phyloP scores from a whole-genome alignment of 768 basidiomycete genomes.

The Collybiopsis confluens region DNA sequence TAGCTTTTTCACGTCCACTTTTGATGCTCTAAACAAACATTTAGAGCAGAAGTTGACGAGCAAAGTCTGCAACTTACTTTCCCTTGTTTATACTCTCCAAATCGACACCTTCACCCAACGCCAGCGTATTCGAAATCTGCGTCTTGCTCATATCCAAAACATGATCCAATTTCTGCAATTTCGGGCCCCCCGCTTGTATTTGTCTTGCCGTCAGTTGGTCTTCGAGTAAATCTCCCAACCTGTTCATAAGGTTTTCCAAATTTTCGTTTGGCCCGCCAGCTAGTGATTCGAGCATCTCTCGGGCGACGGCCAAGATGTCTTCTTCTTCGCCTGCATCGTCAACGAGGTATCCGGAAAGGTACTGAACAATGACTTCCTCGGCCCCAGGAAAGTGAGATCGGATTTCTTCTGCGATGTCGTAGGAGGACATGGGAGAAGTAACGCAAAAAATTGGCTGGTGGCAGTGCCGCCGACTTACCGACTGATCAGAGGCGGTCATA shows the following conservation, averaged over 20 bases:
- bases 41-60: not conserved
- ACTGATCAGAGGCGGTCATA: too few relatives aligned
- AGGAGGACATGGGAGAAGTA: conserved; percentile 50
- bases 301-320: conserved; percentile 75
- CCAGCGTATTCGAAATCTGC: conserved; percentile 76
- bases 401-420: conserved; percentile 79
- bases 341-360: conserved; percentile 82
- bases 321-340: conserved; percentile 89
- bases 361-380: conserved; percentile 83
- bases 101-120: conserved; percentile 78
- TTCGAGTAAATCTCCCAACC: conserved; percentile 58
- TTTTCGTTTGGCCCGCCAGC: conserved; percentile 55
- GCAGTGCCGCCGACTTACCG: too few relatives aligned
- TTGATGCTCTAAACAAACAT: conserved; percentile 57
- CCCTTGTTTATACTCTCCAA: conserved; percentile 92
- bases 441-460: too few relatives aligned
- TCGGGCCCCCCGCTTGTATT: conserved; percentile 58
- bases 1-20: conserved; percentile 91
- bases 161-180: conserved; percentile 74
- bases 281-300: conserved; percentile 72
- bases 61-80: conserved; percentile 51
- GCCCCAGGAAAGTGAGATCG: conserved; percentile 65
- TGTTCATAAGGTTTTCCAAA: conserved; percentile 63
- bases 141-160: conserved; percentile 87
- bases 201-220: conserved; percentile 58